Evolutionary conservation across 345 rosid species (phyloP).

Genomic region (Erysimum cheiranthoides): DNA sequence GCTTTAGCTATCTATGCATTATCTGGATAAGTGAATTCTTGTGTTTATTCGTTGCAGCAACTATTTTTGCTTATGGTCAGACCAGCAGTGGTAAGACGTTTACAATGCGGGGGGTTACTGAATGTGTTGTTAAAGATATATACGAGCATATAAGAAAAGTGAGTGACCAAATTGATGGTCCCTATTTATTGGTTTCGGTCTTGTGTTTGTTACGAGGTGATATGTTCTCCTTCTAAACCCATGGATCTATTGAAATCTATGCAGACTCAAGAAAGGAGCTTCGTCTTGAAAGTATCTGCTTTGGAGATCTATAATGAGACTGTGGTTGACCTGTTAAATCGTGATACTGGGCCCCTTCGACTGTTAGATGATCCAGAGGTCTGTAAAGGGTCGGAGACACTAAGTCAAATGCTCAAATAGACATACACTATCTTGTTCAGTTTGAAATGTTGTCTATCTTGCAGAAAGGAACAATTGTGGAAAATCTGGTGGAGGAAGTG

Average conservation of each 20-base stretch:
- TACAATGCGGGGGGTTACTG: conserved; percentile 90
- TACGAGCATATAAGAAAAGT: conserved; percentile 73
- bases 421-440: conserved; percentile 15
- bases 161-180: conserved; percentile 29
- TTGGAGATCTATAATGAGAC: conserved; percentile 95
- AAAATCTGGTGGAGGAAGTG: conserved; percentile 83
- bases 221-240: not conserved
- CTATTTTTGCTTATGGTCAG: conserved; percentile 93
- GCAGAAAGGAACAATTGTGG: conserved; percentile 91
- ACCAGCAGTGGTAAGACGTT: conserved; percentile 93
- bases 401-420: conserved; percentile 15
- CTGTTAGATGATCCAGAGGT: conserved; percentile 99
- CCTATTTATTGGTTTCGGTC: not conserved
- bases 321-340: conserved; percentile 81
- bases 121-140: conserved; percentile 74
- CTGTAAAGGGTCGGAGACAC: conserved; percentile 36
- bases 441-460: conserved; percentile 34
- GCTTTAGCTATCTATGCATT: conserved; percentile 1
- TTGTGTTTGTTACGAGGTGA: conserved; percentile 7
- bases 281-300: conserved; percentile 80
- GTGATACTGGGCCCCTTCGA: conserved; percentile 80
- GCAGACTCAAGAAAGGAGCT: conserved; percentile 77
- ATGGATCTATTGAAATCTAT: conserved; percentile 14
- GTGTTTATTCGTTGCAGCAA: conserved; percentile 60
- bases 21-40: not conserved